phyloP scores from a whole-genome alignment of 2,329 filamentous ascomycete species.

The Beauveria australis region DNA sequence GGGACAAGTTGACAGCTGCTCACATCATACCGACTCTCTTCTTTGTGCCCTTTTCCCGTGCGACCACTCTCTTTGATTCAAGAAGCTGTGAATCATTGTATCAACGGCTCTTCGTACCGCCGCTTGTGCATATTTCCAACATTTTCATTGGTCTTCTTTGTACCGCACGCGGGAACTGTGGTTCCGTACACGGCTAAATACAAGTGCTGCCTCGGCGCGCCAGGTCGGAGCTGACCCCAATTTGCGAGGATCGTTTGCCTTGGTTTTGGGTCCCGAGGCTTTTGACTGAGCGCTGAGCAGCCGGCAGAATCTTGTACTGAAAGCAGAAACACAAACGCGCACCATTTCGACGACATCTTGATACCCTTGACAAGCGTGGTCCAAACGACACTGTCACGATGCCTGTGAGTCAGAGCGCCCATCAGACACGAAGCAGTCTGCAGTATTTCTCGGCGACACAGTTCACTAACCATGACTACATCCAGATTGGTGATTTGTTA shows the following conservation, averaged over 20 bases:
- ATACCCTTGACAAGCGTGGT: not conserved
- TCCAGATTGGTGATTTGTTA: slow-evolving; percentile 44
- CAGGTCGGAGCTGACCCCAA: slow-evolving; percentile 5
- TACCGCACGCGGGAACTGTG: not conserved
- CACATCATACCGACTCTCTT: not conserved
- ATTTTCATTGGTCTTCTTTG: not conserved
- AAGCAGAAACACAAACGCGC: not conserved
- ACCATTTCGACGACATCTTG: not conserved
- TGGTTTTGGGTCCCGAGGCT: slow-evolving; percentile 10
- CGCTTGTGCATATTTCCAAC: not conserved
- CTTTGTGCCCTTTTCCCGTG: not conserved
- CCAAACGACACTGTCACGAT: slow-evolving; percentile 10
- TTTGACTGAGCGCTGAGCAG: slow-evolving; percentile 12
- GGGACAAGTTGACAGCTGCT: not conserved
- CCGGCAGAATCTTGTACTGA: not conserved
- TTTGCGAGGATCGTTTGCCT: slow-evolving; percentile 6
- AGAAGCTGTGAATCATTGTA: not conserved
- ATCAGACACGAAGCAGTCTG: not conserved
- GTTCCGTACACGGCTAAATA: not conserved
- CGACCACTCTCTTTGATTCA: not conserved
- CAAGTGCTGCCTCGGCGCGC: slow-evolving; percentile 10
- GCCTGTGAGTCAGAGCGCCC: slow-evolving; percentile 14
- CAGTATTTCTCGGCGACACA: not conserved
- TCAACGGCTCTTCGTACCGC: not conserved
- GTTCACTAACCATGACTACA: not conserved